Base-by-base conservation (phyloP, 352 stramenopile genomes). In the Globisporangium acanthophoron region DNA sequence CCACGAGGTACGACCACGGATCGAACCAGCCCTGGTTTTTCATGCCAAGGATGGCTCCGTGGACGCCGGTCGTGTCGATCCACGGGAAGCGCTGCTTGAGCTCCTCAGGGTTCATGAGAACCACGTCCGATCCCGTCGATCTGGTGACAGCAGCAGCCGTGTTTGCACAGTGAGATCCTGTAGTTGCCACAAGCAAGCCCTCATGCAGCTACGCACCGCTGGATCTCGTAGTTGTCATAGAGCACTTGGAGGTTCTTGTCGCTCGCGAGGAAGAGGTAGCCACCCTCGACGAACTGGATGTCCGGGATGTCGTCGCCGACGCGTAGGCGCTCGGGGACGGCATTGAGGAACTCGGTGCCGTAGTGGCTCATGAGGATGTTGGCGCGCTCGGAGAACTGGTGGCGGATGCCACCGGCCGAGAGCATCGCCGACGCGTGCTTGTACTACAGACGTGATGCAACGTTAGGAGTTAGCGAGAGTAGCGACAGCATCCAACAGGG, bases 351-450 rank as follows among this genome's bases (percentile, higher is more conserved):
- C 53, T 92, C 69, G 6, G 79, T 78, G 52, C 85, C 85, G 51
- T 94, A 94, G 46, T 88, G 72, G 59, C 82, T 92, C 73, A 94
- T 80, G 45, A 79, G 57, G 33, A 94, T 81, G 65, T 94, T 94
- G 18, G 71, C 69, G 8, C 54, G 74, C 65, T 87, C 71, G 5
- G 85, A 92, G 54, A 94, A 94, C 60, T 94, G 85, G 64, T 92
- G 78, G 41, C 82, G 82, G 33, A 94, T 92, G 39, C 85, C 85
- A 1, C 85, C 85, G 2, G 67, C 71, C 52, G 85, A 94, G 18
- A 92, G 76, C 56, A 89, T 78, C 11, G 80, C 79, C 4, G 85
- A 94, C 43, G 85, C 76, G 54, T 85, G 74, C 56, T 92, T 94
- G 78, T 92, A 94, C 85, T 94, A 53, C 11, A n/a, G 5, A 1